Evolutionary conservation across 2,329 filamentous ascomycete species (phyloP).

Genomic region (Rutstroemia sp.): DNA sequence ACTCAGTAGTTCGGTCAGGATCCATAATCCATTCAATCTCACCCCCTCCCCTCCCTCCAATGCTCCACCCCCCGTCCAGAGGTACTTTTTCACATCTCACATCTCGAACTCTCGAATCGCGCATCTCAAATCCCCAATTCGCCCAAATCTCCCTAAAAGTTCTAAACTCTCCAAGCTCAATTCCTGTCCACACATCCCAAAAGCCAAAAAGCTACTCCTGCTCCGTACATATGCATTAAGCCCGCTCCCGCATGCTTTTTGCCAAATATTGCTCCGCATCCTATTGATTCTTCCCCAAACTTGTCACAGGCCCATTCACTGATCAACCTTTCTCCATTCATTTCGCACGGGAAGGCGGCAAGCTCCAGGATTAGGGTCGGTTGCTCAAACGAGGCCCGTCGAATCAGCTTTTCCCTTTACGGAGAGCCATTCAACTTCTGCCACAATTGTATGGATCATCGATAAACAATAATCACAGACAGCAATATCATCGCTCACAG

Average conservation of each 20-base stretch:
- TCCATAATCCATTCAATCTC: no score
- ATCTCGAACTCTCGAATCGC: no score
- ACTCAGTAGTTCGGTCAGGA: no score
- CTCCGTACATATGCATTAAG: neutral
- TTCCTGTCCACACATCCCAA: no score
- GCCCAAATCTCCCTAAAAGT: no score
- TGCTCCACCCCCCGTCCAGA: no score
- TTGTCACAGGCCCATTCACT: neutral
- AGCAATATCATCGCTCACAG: slow-evolving; percentile 4
- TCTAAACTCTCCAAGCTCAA: no score
- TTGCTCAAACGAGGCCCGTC: slow-evolving; percentile 3
- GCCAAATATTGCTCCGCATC: neutral
- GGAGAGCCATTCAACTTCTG: slow-evolving; percentile 9
- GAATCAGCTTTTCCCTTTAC: slow-evolving; percentile 1
- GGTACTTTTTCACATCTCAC: no score
- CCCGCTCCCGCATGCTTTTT: neutral
- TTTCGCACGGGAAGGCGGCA: neutral
- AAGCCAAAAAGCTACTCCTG: no score
- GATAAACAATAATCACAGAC: slow-evolving; percentile 2
- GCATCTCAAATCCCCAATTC: no score
- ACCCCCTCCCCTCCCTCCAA: no score
- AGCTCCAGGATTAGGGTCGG: slow-evolving; percentile 7
- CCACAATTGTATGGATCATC: slow-evolving; percentile 12
- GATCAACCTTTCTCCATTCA: neutral
- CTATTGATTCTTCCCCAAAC: neutral